A percentile compares a stretch with the other conserved stretches of the same genome.
phyloP scores from a whole-genome alignment of 140 eudicot genomes.

The Flaveria floridana region DNA sequence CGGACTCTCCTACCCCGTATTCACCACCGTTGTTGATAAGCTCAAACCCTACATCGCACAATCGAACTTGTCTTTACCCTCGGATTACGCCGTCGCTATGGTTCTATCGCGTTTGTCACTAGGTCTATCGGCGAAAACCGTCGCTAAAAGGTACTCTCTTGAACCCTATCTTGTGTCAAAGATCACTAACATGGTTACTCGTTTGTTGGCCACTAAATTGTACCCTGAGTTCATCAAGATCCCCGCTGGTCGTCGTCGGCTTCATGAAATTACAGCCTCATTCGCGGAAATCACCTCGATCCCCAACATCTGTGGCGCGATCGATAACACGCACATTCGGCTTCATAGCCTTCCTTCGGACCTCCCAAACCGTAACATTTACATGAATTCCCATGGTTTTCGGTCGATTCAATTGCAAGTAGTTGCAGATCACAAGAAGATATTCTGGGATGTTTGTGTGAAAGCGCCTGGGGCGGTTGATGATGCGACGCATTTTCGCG shows the following conservation, averaged over 20 bases:
- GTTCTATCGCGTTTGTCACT: slow-evolving; percentile 71
- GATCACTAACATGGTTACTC: slow-evolving; percentile 91
- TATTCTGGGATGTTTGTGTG: slow-evolving; percentile 98
- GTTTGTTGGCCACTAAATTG: slow-evolving; percentile 69
- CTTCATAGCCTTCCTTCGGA: slow-evolving; percentile 43
- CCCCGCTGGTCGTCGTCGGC: slow-evolving; percentile 67
- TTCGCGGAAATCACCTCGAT: slow-evolving; percentile 66
- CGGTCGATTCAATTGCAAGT: slow-evolving; percentile 75
- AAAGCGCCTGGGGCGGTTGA: slow-evolving; percentile 84
- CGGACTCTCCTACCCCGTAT: slow-evolving; percentile 88
- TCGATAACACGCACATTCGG: slow-evolving; percentile 60
- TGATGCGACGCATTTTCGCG: slow-evolving; percentile 78
- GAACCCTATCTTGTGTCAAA: slow-evolving; percentile 87
- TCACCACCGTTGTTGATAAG: slow-evolving; percentile 82
- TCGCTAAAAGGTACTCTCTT: slow-evolving; percentile 65
- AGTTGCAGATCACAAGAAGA: slow-evolving; percentile 82
- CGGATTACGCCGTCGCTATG: slow-evolving; percentile 98
- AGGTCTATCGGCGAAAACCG: slow-evolving; percentile 61
- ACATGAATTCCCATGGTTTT: slow-evolving; percentile 41
- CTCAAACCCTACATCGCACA: slow-evolving; percentile 83
- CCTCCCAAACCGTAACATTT: slow-evolving; percentile 44
- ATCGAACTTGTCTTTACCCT: slow-evolving; percentile 77
- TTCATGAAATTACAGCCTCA: slow-evolving; percentile 63
- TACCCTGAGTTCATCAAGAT: slow-evolving; percentile 88
- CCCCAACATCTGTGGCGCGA: slow-evolving; percentile 82